Evolutionary conservation across 108 stramenopile genomes (phyloP).

Genomic region (Aureococcus anophagefferens): DNA sequence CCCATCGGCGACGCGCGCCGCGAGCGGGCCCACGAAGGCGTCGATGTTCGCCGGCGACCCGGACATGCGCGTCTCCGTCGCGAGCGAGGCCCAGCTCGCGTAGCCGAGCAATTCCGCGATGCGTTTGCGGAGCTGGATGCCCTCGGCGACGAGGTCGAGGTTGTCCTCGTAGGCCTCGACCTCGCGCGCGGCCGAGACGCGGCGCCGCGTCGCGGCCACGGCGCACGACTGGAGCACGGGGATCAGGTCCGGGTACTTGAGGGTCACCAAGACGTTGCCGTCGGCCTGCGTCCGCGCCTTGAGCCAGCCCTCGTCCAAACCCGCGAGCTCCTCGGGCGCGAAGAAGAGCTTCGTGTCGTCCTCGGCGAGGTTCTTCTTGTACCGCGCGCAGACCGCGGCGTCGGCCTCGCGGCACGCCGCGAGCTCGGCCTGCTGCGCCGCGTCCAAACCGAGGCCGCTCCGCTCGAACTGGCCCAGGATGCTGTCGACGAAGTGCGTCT

Average conservation of each 20-base stretch:
- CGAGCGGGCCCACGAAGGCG: constrained; percentile 29
- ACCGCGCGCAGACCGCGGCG: constrained; percentile 25
- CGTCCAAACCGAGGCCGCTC: constrained; percentile 32
- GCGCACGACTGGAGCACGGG: constrained; percentile 33
- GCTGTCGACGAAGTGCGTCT: constrained; percentile 34
- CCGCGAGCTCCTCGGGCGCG: constrained; percentile 26
- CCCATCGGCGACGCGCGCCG: constrained; percentile 15
- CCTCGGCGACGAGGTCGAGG: constrained; percentile 33
- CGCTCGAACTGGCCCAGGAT: constrained; percentile 31
- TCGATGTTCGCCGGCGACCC: constrained; percentile 32
- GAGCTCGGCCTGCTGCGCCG: constrained; percentile 21
- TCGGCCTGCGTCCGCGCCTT: constrained; percentile 29
- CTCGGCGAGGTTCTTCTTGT: constrained; percentile 22
- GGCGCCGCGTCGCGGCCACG: constrained; percentile 30
- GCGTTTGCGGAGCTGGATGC: constrained; percentile 25
- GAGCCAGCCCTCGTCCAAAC: constrained; percentile 30
- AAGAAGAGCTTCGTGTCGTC: constrained; percentile 40
- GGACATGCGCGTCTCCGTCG: constrained; percentile 37
- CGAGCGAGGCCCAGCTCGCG: constrained; percentile 34
- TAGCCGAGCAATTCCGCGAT: constrained; percentile 38
- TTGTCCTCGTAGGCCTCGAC: constrained; percentile 35
- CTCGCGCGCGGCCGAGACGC: constrained; percentile 24
- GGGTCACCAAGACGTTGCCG: constrained; percentile 29
- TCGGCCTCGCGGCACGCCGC: constrained; percentile 27
- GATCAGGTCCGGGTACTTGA: constrained; percentile 46